phyloP scores from a whole-genome alignment of 352 stramenopile species.

The Phytophthora rubi region DNA sequence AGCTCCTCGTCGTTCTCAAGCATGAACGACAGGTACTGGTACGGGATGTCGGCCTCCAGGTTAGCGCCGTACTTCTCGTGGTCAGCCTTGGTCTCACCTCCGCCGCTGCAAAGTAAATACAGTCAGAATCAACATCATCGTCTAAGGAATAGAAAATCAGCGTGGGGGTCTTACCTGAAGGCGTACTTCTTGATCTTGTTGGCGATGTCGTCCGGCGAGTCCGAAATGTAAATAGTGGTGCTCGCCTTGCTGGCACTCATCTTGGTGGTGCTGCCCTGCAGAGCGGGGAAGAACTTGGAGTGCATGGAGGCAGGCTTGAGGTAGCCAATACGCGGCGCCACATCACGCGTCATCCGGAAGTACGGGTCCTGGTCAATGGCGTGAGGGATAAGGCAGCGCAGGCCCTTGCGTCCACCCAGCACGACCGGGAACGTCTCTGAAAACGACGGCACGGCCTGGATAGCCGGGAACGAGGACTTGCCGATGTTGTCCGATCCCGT shows the following conservation, averaged over 20 bases:
- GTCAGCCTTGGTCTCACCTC: slow-evolving; percentile 97
- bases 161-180: slow-evolving; percentile 60
- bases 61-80: slow-evolving; percentile 99
- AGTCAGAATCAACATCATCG: slow-evolving; percentile 46
- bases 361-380: slow-evolving; percentile 99
- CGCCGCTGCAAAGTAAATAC: slow-evolving; percentile 86
- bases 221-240: slow-evolving; percentile 99
- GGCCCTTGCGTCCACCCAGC: slow-evolving; percentile 83
- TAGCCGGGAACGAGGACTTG: slow-evolving; percentile 98
- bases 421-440: slow-evolving; percentile 96
- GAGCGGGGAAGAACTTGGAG: slow-evolving; percentile 99
- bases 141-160: background rate
- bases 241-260: slow-evolving; percentile 98
- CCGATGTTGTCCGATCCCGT: slow-evolving; percentile 98
- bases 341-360: slow-evolving; percentile 99
- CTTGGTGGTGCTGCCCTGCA: slow-evolving; percentile 98
- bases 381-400: slow-evolving; percentile 99
- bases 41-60: slow-evolving; percentile 98
- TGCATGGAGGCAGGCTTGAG: slow-evolving; percentile 98
- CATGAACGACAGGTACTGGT: slow-evolving; percentile 99
- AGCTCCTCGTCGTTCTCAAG: slow-evolving; percentile 99
- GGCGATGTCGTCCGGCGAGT: slow-evolving; percentile 96
- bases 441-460: slow-evolving; percentile 98
- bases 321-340: slow-evolving; percentile 97
- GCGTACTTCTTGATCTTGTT: slow-evolving; percentile 92